Percentiles rank a stretch among this genome's conserved stretches.
These are phyloP conservation scores for Myriosclerotinia scirpicola DNA, from an alignment of 2,329 filamentous ascomycete genomes.

Conservation along the genomic window DNA sequence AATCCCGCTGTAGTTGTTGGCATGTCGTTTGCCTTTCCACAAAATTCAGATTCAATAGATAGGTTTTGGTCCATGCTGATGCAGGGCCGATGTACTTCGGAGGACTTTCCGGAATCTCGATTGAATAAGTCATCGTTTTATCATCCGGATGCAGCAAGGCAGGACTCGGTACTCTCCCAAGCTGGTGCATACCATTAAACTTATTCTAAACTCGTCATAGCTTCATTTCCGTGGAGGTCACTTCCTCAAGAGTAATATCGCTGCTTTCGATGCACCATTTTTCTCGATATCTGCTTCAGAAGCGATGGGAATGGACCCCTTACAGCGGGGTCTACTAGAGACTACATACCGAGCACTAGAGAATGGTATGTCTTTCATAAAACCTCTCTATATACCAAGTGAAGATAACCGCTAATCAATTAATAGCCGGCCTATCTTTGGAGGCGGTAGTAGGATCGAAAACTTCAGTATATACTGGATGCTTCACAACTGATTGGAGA, in stretches of 20 bases:
- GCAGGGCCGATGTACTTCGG: conserved; percentile 62
- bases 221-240: conserved; percentile 3
- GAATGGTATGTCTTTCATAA: conserved; percentile 23
- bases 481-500: conserved; percentile 29
- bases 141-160: conserved; percentile 42
- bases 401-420: background rate
- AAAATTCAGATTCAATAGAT: conserved; percentile 51
- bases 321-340: conserved; percentile 47
- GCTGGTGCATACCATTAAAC: background rate
- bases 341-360: conserved; percentile 28
- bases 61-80: conserved; percentile 72
- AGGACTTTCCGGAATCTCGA: conserved; percentile 40
- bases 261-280: conserved; percentile 29
- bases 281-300: conserved; percentile 27
- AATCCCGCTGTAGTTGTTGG: conserved; percentile 48
- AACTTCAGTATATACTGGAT: conserved; percentile 40
- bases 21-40: conserved; percentile 53
- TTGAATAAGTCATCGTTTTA: conserved; percentile 50
- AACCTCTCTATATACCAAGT: background rate
- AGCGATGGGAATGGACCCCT: conserved; percentile 45
- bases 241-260: conserved; percentile 23
- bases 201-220: background rate
- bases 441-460: conserved; percentile 27
- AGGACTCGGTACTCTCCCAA: conserved; percentile 1
- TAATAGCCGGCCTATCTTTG: conserved; percentile 26